Base-by-base conservation (phyloP, 2,329 filamentous ascomycete species). In the Curvularia spicifera region DNA sequence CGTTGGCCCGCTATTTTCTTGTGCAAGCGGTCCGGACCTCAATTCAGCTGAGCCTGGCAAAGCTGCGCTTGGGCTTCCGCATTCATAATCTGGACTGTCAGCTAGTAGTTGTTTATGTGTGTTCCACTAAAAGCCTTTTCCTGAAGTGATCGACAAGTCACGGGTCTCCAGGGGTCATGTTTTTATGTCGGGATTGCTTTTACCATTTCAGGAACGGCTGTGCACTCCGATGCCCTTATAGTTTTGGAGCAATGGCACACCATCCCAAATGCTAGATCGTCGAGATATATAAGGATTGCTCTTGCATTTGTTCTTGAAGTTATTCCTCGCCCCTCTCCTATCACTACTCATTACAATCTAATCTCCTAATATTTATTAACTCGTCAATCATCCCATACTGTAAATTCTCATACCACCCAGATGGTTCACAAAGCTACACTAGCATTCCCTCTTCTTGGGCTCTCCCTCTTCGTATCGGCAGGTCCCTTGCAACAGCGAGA, bases 401-500 rank as follows among this genome's bases (percentile, higher is more conserved):
- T 52, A 28, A 24, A 33, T 12, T 46, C 9, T 18, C 6, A 7
- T 15, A 26, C 35, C 18, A 29, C 42, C 47, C 47, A 43, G 13
- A 51, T 59, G 56, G 45, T 59, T 40, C 29, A 26, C 44, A 59
- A 35, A 20, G 20, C 37, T 3, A 28, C 46, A 3, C 42, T 56
- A 42, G 28, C 43, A 9, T 40, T 59, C 10, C 47, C 52, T 13
- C 28, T 59, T 15, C 43, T 59, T 20, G 47, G 46, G 18, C 53
- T 59, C 13, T 56, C 46, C 12, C 37, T 55, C 13, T 26, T 67
- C 4, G 61, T 60, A 8, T 37, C 63, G 15, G 68, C 71, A 24
- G 53, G 59, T 47, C 71, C 71, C 7, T 39, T 72, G 22, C 63
- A 71, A 31, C 57, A 58, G 20, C 68, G 67, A 24, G 60, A 67